Evolutionary conservation across 306 rosid genomes (phyloP), one percentile per base, ranked within the genome.

Genomic region (Acmispon strigosus): DNA sequence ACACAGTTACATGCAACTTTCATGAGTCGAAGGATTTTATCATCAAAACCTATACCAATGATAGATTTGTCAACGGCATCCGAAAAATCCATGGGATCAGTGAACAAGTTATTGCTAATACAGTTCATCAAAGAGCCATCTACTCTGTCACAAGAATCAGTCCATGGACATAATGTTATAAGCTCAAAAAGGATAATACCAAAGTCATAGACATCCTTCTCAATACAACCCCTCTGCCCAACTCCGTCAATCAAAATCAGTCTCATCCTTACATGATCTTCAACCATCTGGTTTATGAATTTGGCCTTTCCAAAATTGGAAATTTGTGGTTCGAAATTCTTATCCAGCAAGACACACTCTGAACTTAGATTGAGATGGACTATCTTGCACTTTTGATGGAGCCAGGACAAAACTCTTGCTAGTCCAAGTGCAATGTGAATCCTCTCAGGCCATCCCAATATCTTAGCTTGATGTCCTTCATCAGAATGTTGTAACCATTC

Each of bases 371-470:
- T 55, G 3, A 75, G 82, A 57, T 76, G 84, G 4, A 73, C 70
- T 17, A 72, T 18, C 3, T 48, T 77, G 76, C 76, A 79, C 24
- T 0, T 20, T 24, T 62, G 24, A 17, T 78, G 82, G 29, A 78
- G 76, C 84, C 87, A 83, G 11, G 74, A 60, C 18, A 83, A 67
- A 39, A 79, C 84, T 62, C 82, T 72, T 4, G 77, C 80, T 39
- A 76, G 4, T 7, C 84, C 87, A 37, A 83, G 62, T 19, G 76
- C 84, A 56, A 83, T 79, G 66, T 79, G 66, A 78, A 78, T 32
- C 24, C 77, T 67, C 71, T 71, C 63, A 10, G 65, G 70, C 73
- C 81, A 55, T 63, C 32, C 60, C 58, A 63, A 14, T 47, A 18
- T 20, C 34, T 44, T 11, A 34, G 43, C 4, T 18, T 53, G 50